Base-by-base conservation (phyloP, 768 basidiomycete genomes). In the Psilocybe cyanescens region DNA sequence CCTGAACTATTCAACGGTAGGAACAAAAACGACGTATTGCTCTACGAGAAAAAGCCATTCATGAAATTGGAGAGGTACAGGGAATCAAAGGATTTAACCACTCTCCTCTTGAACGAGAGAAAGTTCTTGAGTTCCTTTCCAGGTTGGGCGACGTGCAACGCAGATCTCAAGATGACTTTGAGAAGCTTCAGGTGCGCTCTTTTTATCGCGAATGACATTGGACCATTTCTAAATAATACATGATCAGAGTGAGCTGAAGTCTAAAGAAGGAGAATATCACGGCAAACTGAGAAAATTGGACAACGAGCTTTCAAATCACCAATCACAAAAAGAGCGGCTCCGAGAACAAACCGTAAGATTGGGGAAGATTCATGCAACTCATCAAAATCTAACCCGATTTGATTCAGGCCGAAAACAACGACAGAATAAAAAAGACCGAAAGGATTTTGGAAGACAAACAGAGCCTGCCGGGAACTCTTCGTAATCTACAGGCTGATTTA, bases 1-100 rank as follows among this genome's bases (percentile, higher is more conserved):
- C 37, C 37, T 63, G 46, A 55, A 55, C 24, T 48, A 47, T 41
- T 19, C 14, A 24, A 45, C 48, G 12, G 44, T 61, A 97, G 94
- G 85, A 86, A 12, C 92, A 97, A 74, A 85, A 88, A 56, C 78
- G 83, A 49, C 87, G 90, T 28, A 74, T 95, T 41, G 67, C 71
- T 2, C 86, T 88, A 4, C 87, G 96, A 31, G 95, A 96, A 71
- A 79, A 81, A 12, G 76, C 89, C 24, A 88, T 98, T 58, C 86
- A 84, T 11, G 85, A 88, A 51, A 84, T 94, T 14, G 83, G 87
- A 53, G 78, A 85, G 37, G 86, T 86, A 64, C 79, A 91, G 66
- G 80, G 83, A 8, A 88, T 98, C 66, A 86, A 86, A 53, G 94
- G 92, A 0, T 95, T 86, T 70, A 86, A 85, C 55, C 80, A 86